Percentiles rank a stretch among this genome's conserved stretches.
These are phyloP conservation scores for Xylaria hypoxylon DNA, from an alignment of 2,329 filamentous ascomycete genomes.

Conservation along the genomic window DNA sequence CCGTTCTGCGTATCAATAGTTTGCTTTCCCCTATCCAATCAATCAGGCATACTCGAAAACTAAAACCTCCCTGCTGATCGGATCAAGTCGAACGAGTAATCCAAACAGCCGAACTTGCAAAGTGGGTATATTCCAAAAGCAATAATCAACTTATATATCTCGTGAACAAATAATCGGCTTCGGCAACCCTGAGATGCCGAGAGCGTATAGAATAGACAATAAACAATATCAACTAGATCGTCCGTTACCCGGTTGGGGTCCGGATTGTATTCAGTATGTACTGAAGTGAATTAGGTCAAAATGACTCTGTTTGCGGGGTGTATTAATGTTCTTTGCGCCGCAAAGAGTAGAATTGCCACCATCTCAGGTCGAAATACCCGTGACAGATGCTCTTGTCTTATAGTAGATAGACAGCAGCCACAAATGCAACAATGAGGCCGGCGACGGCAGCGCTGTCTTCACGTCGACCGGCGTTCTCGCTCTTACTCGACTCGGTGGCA, in stretches of 20 bases:
- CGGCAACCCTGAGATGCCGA: background rate
- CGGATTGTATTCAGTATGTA: slow-evolving; percentile 38
- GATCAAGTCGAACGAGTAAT: slow-evolving; percentile 18
- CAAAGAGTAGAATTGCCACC: slow-evolving; percentile 23
- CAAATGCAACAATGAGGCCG: slow-evolving; percentile 66
- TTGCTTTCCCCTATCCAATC: slow-evolving; percentile 2
- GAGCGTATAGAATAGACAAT: slow-evolving; percentile 45
- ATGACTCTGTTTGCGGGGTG: slow-evolving; percentile 22
- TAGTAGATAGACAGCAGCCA: slow-evolving; percentile 59
- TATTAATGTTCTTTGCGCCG: slow-evolving; percentile 24
- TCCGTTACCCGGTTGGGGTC: slow-evolving; percentile 38
- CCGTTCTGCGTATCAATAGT: slow-evolving; percentile 25
- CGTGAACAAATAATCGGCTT: slow-evolving; percentile 26
- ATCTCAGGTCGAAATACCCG: slow-evolving; percentile 3
- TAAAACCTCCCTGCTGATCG: background rate
- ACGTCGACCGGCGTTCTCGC: slow-evolving; percentile 58
- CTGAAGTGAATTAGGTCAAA: slow-evolving; percentile 33
- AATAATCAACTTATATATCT: slow-evolving; percentile 32
- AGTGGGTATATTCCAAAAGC: slow-evolving; percentile 37
- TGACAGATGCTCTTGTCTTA: slow-evolving; percentile 33
- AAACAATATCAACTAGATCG: slow-evolving; percentile 46
- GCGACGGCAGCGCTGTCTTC: slow-evolving; percentile 64
- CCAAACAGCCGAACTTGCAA: slow-evolving; percentile 28
- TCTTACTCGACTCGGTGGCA: slow-evolving; percentile 56
- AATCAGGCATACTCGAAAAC: slow-evolving; percentile 18